Base-by-base conservation (phyloP, 495 filamentous ascomycete species). In the Peziza echinospora region DNA sequence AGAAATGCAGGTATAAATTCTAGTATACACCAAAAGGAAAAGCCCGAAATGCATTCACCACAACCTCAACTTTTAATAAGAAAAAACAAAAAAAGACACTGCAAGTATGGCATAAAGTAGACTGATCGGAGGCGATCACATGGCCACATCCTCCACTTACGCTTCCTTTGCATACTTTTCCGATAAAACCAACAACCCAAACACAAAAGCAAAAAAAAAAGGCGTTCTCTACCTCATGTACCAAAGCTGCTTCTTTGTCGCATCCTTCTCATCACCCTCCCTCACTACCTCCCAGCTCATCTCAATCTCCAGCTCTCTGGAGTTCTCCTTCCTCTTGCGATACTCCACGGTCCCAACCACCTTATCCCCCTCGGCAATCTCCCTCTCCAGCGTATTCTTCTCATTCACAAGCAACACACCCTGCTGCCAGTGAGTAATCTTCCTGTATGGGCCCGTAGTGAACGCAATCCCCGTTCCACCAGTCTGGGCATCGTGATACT, bases 371-470 rank as follows among this genome's bases (percentile, higher is more conserved):
- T 55, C 59, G 2, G 5, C 47, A 26, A 52, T 60, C 21, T 60
- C n/a, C 13, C 49, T 30, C 41, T 45, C 49, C 1, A 5, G 1
- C 41, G 45, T 55, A 47, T 55, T 61, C 22, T 8, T 44, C 19
- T 49, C 47, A 21, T 63, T 60, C 26, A 64, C 49, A 22, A 64
- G 41, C 43, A 64, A 34, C 3, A 67, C 58, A 3, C 63, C 63
- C 41, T 62, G 59, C 26, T 57, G 56, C 64, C 64, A 67, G 53
- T 67, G 64, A 8, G 64, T 67, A 25, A 53, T 39, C 28, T 52
- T 62, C 25, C 53, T 53, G 30, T 51, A 51, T 5, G 64, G 62
- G 10, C 64, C 63, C 6, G 64, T 67, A 1, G 65, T 64, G 46
- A 67, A 67, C 3, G 62, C 61, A 26, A 57, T 44, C n/a, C 65